phyloP scores from a whole-genome alignment of 495 filamentous ascomycete species.

The Penicillium crystallinum region DNA sequence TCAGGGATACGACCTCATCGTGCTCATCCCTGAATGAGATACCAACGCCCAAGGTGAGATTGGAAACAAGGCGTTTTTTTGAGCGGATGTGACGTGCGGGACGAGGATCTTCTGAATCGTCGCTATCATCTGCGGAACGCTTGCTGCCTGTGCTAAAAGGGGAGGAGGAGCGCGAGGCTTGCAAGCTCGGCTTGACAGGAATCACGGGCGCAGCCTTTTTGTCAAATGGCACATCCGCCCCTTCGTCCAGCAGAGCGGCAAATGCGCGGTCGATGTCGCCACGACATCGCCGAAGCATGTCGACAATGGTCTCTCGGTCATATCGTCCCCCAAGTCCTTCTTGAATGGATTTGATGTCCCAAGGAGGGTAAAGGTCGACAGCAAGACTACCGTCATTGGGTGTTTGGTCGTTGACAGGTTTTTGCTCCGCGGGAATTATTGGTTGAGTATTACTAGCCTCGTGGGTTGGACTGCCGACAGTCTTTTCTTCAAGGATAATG shows the following conservation, averaged over 20 bases:
- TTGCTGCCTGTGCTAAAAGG: conserved; percentile 46
- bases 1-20: conserved; percentile 42
- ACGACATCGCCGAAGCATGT: conserved; percentile 53
- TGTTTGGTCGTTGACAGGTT: background rate
- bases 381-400: conserved; percentile 29
- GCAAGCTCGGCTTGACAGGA: conserved; percentile 34
- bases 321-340: conserved; percentile 52
- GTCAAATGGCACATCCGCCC: conserved; percentile 27
- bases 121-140: conserved; percentile 44
- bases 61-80: conserved; percentile 37
- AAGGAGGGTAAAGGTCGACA: conserved; percentile 40
- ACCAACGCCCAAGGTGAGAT: conserved; percentile 41
- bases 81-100: conserved; percentile 29
- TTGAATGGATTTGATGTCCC: conserved; percentile 58
- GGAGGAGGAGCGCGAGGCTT: conserved; percentile 40
- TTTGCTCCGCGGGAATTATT: conserved; percentile 14
- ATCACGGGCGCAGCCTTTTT: conserved; percentile 23
- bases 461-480: background rate
- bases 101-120: conserved; percentile 34
- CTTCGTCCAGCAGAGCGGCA: conserved; percentile 50
- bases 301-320: conserved; percentile 50
- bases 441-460: background rate
- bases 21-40: conserved; percentile 43
- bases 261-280: conserved; percentile 59
- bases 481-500: background rate